Conservation (phyloP, 768 basidiomycete species). For the Sporobolomyces pararoseus region DNA sequence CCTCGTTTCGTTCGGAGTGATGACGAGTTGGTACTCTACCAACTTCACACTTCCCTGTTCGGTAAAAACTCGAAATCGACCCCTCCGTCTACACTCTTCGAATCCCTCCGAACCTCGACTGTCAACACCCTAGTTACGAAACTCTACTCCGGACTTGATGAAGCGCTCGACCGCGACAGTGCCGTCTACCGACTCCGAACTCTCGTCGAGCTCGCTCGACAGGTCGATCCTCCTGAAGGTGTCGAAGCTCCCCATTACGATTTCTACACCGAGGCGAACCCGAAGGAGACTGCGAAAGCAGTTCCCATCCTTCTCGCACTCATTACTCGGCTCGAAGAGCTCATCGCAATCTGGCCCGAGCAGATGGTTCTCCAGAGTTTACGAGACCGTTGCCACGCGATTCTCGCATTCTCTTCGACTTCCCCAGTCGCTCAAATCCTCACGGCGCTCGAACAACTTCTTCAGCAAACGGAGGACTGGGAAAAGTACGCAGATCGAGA, state of each 20-base stretch:
- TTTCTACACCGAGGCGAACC: conserved; percentile 59
- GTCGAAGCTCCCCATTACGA: conserved; percentile 41
- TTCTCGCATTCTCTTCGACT: conserved; percentile 61
- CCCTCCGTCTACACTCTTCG: conserved; percentile 10
- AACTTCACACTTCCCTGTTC: conserved; percentile 33
- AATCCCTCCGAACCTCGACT: conserved; percentile 13
- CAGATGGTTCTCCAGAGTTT: conserved; percentile 95
- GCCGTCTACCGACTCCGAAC: conserved; percentile 35
- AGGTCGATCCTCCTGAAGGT: conserved; percentile 27
- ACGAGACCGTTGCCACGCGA: conserved; percentile 62
- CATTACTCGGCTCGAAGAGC: conserved; percentile 58
- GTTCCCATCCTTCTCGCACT: conserved; percentile 55
- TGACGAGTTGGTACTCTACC: conserved; percentile 32
- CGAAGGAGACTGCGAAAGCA: conserved; percentile 65
- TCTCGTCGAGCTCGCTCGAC: conserved; percentile 35
- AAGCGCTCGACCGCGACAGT: conserved; percentile 29
- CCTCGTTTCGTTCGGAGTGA: conserved; percentile 25
- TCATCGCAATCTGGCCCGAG: conserved; percentile 86
- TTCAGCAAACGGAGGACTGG: conserved; percentile 90
- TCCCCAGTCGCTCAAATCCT: conserved; percentile 78
- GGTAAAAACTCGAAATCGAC: neutral
- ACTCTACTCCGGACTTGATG: conserved; percentile 34
- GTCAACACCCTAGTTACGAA: conserved; percentile 28
- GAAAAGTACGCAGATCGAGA: conserved; percentile 90
- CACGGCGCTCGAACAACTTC: conserved; percentile 74